A percentile compares a stretch with the other conserved stretches of the same genome.
Conservation (phyloP, 164 flowering plant species). For the Nymphaea colorata region DNA sequence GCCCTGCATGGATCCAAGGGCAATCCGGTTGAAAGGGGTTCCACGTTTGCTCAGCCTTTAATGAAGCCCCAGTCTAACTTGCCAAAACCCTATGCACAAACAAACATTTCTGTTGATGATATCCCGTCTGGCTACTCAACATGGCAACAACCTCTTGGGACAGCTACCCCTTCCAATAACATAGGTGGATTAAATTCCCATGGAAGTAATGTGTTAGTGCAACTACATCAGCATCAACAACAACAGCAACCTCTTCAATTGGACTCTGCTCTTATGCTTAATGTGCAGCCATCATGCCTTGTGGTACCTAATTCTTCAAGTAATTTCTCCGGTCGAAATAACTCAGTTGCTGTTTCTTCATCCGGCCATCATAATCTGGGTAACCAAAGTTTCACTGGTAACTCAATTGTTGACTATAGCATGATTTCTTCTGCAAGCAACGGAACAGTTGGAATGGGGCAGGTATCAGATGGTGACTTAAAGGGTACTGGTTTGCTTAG, state of each 20-base stretch:
- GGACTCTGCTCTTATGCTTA: slow-evolving; percentile 41
- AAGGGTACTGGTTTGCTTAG: slow-evolving; percentile 20
- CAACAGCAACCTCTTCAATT: slow-evolving; percentile 23
- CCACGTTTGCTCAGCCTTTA: slow-evolving; percentile 44
- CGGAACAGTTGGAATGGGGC: slow-evolving; percentile 25
- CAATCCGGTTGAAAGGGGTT: slow-evolving; percentile 36
- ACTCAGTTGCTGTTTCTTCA: slow-evolving; percentile 27
- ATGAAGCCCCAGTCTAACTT: slow-evolving; percentile 37
- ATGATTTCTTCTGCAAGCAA: slow-evolving; percentile 32
- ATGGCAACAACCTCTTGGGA: slow-evolving; percentile 32
- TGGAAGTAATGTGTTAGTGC: slow-evolving; percentile 28
- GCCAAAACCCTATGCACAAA: slow-evolving; percentile 34
- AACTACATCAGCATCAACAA: slow-evolving; percentile 23
- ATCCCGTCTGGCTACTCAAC: slow-evolving; percentile 30
- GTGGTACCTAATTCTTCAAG: slow-evolving; percentile 46
- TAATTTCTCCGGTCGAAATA: slow-evolving; percentile 31
- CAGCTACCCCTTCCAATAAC: slow-evolving; percentile 20
- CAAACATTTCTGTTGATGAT: slow-evolving; percentile 27
- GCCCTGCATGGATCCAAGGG: slow-evolving; percentile 38
- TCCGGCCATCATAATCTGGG: slow-evolving; percentile 1
- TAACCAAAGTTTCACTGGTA: slow-evolving; percentile 27
- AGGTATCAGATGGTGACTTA: slow-evolving; percentile 19
- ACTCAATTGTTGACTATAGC: slow-evolving; percentile 25
- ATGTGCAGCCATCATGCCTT: slow-evolving; percentile 69
- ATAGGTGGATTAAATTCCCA: slow-evolving; percentile 24